phyloP scores from a whole-genome alignment of 805 yeast genomes.

The Wickerhamomyces canadensis region DNA sequence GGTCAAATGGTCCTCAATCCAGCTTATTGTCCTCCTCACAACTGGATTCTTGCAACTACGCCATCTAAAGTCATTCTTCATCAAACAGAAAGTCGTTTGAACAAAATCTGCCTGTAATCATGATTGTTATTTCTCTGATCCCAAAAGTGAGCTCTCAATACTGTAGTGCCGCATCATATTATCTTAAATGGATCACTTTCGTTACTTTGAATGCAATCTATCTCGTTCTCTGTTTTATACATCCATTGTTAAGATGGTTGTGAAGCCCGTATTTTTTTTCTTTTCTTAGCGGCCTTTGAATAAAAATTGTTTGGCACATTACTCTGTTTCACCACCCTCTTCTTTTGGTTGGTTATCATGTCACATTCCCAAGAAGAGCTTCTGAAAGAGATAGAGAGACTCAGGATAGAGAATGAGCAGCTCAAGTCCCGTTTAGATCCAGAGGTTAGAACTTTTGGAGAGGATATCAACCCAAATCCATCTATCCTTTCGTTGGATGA shows the following conservation, averaged over 20 bases:
- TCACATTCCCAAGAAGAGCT: background rate
- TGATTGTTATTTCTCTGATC: no score
- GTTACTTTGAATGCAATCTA: no score
- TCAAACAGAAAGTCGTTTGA: slow-evolving; percentile 77
- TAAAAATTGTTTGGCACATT: background rate
- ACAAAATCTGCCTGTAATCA: no score
- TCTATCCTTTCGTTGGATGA: slow-evolving; percentile 47
- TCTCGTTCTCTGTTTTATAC: no score
- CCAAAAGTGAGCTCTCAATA: no score
- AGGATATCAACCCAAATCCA: background rate
- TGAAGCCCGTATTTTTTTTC: no score
- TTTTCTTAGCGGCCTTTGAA: no score
- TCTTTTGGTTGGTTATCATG: background rate
- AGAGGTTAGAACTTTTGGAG: slow-evolving; percentile 1
- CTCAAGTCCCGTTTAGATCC: slow-evolving; percentile 4
- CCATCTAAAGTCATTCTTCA: slow-evolving; percentile 75
- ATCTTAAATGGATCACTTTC: no score
- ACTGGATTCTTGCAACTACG: slow-evolving; percentile 74
- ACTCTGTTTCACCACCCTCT: background rate
- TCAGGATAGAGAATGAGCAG: slow-evolving; percentile 12
- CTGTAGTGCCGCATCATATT: no score
- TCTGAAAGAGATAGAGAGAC: slow-evolving; percentile 6
- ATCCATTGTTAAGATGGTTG: no score
- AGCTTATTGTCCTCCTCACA: slow-evolving; percentile 56
- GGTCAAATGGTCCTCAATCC: slow-evolving; percentile 68